Base-by-base conservation (phyloP, 306 rosid genomes). In the Erythrophleum fordii region DNA sequence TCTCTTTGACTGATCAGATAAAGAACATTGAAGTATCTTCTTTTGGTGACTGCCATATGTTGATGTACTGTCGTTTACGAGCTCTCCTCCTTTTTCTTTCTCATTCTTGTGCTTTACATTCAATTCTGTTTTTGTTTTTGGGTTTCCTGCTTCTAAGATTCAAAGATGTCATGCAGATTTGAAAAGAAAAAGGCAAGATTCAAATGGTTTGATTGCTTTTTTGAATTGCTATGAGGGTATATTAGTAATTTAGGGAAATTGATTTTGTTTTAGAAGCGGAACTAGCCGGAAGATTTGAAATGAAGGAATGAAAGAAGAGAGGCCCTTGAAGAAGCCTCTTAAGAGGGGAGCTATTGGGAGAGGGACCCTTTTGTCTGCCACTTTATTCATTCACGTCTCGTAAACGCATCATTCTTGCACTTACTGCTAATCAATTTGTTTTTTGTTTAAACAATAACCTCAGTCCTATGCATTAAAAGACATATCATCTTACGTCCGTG, bases 361-460 rank as follows among this genome's bases (percentile, higher is more conserved):
- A 62, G 90, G 94, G 94, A 61, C 88, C 97, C 82, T 35, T 60
- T 29, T 86, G 93, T 88, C 81, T 48, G 85, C 93, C 88, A 89
- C 93, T 89, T 86, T 80, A 41, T 55, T 62, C 73, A 42, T 45
- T 68, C 77, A 31, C 76, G 45, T 72, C 46, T 46, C 46, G 12
- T 48, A 46, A 39, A 59, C 80, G 64, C 88, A 81, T 81, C 77
- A 83, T 86, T 79, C 82, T 65, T 49, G 28, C 39, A 44, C 69
- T 77, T 35, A 60, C 66, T 42, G 66, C 58, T 35, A 64, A 76
- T 86, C 66, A 44, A 69, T 77, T 80, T 73, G 60, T 58, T 58
- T 55, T 76, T 52, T 44, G 20, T 59, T 66, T 70, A 45, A 73
- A 34, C 3, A 34, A 34, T 5, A 0, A 34, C 3, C 5, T 5